phyloP scores from a whole-genome alignment of 2,329 filamentous ascomycete genomes.

The Lachnellula cervina region DNA sequence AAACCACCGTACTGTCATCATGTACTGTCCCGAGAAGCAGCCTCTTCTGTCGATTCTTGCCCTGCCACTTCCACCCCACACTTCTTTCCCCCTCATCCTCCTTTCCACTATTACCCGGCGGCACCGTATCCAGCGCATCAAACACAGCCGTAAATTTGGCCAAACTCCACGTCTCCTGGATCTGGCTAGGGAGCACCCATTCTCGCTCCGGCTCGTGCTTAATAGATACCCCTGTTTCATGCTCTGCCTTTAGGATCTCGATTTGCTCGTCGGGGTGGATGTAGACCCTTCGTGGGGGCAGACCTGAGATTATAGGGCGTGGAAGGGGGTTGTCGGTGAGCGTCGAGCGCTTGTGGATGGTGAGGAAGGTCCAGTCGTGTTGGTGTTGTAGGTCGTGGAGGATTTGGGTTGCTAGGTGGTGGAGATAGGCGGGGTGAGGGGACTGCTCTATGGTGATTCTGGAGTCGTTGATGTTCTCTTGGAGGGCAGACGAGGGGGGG shows the following conservation, averaged over 20 bases:
- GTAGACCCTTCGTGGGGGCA: conserved; percentile 70
- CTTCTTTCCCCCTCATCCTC: conserved; percentile 16
- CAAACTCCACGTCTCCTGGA: conserved; percentile 69
- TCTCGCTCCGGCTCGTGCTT: conserved; percentile 56
- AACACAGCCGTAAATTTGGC: conserved; percentile 64
- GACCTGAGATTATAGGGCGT: conserved; percentile 64
- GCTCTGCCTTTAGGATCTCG: conserved; percentile 59
- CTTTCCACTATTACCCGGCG: conserved; percentile 32
- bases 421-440: conserved; percentile 31
- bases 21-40: conserved; percentile 70
- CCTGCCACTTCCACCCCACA: conserved; percentile 40
- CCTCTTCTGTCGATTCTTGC: conserved; percentile 54
- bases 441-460: conserved; percentile 17
- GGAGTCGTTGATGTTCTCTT: conserved; percentile 23
- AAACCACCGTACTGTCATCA: conserved; percentile 77
- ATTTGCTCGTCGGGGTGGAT: conserved; percentile 80
- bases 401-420: conserved; percentile 54
- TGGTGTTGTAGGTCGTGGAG: conserved; percentile 68
- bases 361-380: conserved; percentile 66
- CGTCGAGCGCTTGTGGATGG: conserved; percentile 46
- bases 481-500: conserved; percentile 20
- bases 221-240: conserved; percentile 41
- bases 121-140: conserved; percentile 50
- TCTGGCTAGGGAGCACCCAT: conserved; percentile 71
- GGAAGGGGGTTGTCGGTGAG: conserved; percentile 39